Conservation (phyloP, 1,284 basidiomycete genomes). For the Boletus subluridellus region DNA sequence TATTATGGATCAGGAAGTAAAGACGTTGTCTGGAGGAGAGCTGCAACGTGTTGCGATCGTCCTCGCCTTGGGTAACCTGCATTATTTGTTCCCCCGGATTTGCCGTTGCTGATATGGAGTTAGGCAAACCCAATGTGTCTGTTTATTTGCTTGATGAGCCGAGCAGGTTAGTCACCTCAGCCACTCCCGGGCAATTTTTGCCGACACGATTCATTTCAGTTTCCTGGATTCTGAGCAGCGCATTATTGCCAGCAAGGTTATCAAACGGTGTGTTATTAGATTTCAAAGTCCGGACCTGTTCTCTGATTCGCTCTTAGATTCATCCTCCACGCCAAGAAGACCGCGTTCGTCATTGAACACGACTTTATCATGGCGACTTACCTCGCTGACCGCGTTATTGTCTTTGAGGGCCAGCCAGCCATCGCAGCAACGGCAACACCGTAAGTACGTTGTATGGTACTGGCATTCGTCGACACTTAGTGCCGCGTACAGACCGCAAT, state of each 20-base stretch:
- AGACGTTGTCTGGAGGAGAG: constrained; percentile 95
- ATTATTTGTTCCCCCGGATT: background rate
- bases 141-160: constrained; percentile 90
- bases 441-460: constrained; percentile 43
- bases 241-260: constrained; percentile 95
- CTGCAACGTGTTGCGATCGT: constrained; percentile 94
- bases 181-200: background rate
- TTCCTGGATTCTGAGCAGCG: constrained; percentile 98
- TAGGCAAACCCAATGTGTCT: constrained; percentile 74
- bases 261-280: constrained; percentile 68
- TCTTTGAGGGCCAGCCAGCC: constrained; percentile 87
- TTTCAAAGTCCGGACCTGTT: background rate
- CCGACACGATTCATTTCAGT: constrained; percentile 40
- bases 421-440: constrained; percentile 80
- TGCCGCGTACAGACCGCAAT: constrained; percentile 60
- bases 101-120: constrained; percentile 6
- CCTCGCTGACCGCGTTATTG: constrained; percentile 94
- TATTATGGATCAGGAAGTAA: constrained; percentile 94
- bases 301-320: constrained; percentile 50
- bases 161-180: constrained; percentile 45
- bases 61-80: constrained; percentile 66
- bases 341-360: constrained; percentile 96
- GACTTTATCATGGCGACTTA: constrained; percentile 98
- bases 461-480: constrained; percentile 5
- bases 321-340: constrained; percentile 92